Base-by-base conservation (phyloP, 371 early-diverging fungal genomes). In the Saksenaea vasiformis region DNA sequence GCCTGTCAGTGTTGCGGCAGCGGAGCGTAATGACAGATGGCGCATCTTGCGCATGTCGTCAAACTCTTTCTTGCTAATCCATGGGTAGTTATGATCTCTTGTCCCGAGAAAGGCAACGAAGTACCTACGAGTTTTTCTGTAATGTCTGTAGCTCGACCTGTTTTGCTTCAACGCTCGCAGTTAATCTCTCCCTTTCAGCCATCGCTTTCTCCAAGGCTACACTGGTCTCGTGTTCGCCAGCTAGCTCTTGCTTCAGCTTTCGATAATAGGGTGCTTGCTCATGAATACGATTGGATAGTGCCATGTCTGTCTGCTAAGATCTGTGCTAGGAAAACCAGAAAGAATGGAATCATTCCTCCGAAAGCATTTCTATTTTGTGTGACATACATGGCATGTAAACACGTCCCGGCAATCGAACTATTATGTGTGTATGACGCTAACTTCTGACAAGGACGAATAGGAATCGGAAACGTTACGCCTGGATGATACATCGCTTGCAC, bases 1-100 rank as follows among this genome's bases (percentile, higher is more conserved):
- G n/a, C 80, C 76, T 22, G 70, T 65, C 34, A 80, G 43, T 4
- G 74, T 74, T 1, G 80, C 80, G 22, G 78, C 74, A 19, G 76
- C 78, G 22, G 74, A 74, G 51, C 66, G 64, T 37, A 80, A 58
- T 14, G 76, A 71, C 14, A 80, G 63, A 55, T 74, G 76, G 19
- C 69, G 66, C 54, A 74, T 44, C 37, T 72, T 78, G 37, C 76
- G 80, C 26, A 76, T 61, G 31, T 74, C 70, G 14, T 69, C 68
- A 56, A 61, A 80, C 36, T 77, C 80, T 35, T 76, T 75, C 55
- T 76, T 76, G 10, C 80, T 79, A 59, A 36, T 51, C 15, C 3
- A 15, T n/a, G 22, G 13, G 19, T 27, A 39, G 56, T 39, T 15
- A 35, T 59, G 27, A 22, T 34, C 1, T n/a, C 8, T 28, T n/a